These are phyloP conservation scores for Singerocomus inundabilis DNA, from an alignment of 1,284 basidiomycete species.

Conservation along the genomic window DNA sequence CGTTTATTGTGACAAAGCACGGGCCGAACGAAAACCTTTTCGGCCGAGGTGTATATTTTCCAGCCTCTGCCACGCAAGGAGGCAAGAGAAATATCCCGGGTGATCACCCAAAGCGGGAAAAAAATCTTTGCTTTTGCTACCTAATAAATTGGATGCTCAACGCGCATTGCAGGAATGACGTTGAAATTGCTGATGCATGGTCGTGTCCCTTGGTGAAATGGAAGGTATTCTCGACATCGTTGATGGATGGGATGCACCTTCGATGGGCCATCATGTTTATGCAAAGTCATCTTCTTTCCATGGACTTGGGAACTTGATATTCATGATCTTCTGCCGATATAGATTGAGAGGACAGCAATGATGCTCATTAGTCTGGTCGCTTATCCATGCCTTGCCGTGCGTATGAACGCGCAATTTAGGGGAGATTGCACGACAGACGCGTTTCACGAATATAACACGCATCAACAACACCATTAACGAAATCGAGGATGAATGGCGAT, in stretches of 20 bases:
- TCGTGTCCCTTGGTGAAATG: conserved; percentile 19
- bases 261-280: conserved; percentile 23
- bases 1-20: conserved; percentile 5
- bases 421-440: background rate
- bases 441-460: conserved; percentile 17
- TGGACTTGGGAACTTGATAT: conserved; percentile 28
- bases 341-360: conserved; percentile 24
- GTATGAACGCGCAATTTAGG: background rate
- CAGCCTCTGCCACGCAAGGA: conserved; percentile 11
- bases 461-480: too few relatives aligned
- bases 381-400: conserved; percentile 28
- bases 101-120: conserved; percentile 15
- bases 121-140: background rate
- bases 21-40: background rate
- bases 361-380: conserved; percentile 25
- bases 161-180: conserved; percentile 7
- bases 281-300: conserved; percentile 12
- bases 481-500: too few relatives aligned
- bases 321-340: conserved; percentile 28
- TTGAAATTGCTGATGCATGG: conserved; percentile 25
- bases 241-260: conserved; percentile 24
- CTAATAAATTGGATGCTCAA: background rate
- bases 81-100: conserved; percentile 20
- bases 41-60: conserved; percentile 17
- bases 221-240: conserved; percentile 18